Base-by-base conservation (phyloP, 2,329 filamentous ascomycete species). In the Pyrenophora graminea region DNA sequence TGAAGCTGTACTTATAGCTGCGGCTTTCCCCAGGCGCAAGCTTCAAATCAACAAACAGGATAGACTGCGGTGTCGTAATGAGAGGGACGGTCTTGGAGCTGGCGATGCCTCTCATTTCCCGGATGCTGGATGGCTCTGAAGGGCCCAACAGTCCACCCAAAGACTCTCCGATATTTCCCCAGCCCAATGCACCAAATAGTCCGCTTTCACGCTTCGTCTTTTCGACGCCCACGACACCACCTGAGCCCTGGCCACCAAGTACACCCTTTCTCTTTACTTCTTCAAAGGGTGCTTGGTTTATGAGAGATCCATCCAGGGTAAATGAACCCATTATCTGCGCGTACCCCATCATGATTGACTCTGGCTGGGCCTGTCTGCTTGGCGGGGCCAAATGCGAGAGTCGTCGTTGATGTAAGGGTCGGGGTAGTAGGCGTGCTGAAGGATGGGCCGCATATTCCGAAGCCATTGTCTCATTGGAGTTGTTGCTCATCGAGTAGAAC, bases 291-390 rank as follows among this genome's bases (percentile, higher is more conserved):
- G 85, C 85, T 33, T 95, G 86, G 64, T 95, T 93, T 53, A 99
- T 86, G 18, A 99, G 77, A 1, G 94, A 96, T 0, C 91, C 91
- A 68, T 99, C 94, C 6, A 99, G 77, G 0, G 86, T 91, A 63
- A 99, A 99, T 0, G 90, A 92, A 3, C 94, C 94, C 72, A 91
- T 89, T 2, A 97, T 85, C 64, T 99, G 94, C 2, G 90, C 93
- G 74, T 96, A 99, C 0, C 92, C 94, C 94, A 99, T 99, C 85
- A 99, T 95, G 46, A 99, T 77, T 1, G 88, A 87, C 70, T 97
- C 92, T 0, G 90, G 85, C 79, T 66, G 62, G 56, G 63, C 66
- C 21, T 63, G 63, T n/a, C 50, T 59, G 6, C 53, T 62, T 1
- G 64, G 58, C 0, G 55, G 76, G 74, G 51, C 64, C 41, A 73